Conservation (phyloP, 345 rosid genomes). For the Excoecaria agallocha region DNA sequence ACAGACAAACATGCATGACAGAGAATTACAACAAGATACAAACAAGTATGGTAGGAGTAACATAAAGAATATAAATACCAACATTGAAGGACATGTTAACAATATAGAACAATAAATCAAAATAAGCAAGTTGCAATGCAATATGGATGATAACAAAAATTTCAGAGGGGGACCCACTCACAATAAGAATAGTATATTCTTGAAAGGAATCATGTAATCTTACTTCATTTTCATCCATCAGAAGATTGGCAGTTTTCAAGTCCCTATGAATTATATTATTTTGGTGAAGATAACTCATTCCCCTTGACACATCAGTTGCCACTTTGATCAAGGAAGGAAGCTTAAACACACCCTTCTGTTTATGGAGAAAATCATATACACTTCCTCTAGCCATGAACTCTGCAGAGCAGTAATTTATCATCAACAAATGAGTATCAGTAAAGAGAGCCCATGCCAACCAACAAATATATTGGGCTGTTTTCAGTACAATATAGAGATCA, state of each 20-base stretch:
- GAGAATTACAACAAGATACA: not conserved
- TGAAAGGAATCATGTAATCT: slow-evolving; percentile 22
- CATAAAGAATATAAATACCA: not conserved
- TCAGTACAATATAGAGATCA: slow-evolving; percentile 12
- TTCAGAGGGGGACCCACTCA: not conserved
- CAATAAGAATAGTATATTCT: slow-evolving; percentile 4
- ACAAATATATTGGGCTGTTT: slow-evolving; percentile 15
- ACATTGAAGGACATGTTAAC: not conserved
- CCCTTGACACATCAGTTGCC: slow-evolving; percentile 83
- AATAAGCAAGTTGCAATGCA: not conserved
- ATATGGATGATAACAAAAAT: not conserved
- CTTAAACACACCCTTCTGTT: slow-evolving; percentile 73
- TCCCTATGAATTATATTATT: slow-evolving; percentile 95
- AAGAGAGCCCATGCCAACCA: slow-evolving; percentile 18
- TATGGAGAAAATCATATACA: slow-evolving; percentile 82
- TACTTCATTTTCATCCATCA: slow-evolving; percentile 98
- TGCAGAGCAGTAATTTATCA: slow-evolving; percentile 35
- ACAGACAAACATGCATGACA: not conserved
- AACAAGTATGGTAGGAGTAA: not conserved
- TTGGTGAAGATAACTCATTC: slow-evolving; percentile 95
- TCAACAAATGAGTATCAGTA: slow-evolving; percentile 19
- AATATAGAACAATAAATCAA: not conserved
- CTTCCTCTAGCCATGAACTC: slow-evolving; percentile 97
- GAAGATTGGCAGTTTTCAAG: slow-evolving; percentile 94
- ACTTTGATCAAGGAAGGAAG: slow-evolving; percentile 79